Evolutionary conservation across 257 asterid genomes (phyloP).

Genomic region (Przewalskia tangutica): DNA sequence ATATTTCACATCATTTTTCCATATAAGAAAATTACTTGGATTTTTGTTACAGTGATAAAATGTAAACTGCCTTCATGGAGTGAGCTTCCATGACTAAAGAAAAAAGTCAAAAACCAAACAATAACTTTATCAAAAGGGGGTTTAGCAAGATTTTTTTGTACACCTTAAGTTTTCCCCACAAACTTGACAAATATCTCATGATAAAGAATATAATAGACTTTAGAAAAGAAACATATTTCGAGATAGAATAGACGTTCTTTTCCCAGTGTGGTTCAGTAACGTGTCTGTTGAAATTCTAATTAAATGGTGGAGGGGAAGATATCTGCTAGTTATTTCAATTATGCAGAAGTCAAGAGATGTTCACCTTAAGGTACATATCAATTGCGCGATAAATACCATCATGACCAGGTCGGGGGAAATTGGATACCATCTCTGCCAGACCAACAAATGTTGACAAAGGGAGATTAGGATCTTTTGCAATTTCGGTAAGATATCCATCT

Average conservation of each 20-base stretch:
- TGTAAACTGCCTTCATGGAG: background rate
- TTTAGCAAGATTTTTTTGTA: too few species aligned
- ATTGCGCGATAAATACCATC: constrained; percentile 81
- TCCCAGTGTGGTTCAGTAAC: background rate
- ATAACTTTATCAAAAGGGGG: too few species aligned
- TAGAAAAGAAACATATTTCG: background rate
- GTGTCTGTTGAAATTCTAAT: background rate
- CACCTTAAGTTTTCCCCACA: background rate
- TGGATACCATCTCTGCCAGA: constrained; percentile 66
- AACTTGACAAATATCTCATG: background rate
- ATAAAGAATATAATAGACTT: background rate
- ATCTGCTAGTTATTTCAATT: background rate
- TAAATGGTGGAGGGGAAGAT: background rate
- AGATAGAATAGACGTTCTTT: background rate
- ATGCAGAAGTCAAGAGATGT: background rate
- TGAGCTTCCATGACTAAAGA: background rate
- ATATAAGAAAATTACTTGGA: background rate
- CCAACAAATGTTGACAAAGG: constrained; percentile 46
- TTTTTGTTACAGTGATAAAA: background rate
- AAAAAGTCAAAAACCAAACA: too few species aligned
- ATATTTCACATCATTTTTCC: background rate
- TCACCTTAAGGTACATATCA: constrained; percentile 80
- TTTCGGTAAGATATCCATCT: constrained; percentile 76
- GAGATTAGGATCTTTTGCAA: constrained; percentile 76
- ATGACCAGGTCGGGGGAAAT: constrained; percentile 63